Evolutionary conservation across 2,329 filamentous ascomycete species (phyloP), one percentile per base, ranked within the genome.

Genomic region (Aspergillus clavatus): DNA sequence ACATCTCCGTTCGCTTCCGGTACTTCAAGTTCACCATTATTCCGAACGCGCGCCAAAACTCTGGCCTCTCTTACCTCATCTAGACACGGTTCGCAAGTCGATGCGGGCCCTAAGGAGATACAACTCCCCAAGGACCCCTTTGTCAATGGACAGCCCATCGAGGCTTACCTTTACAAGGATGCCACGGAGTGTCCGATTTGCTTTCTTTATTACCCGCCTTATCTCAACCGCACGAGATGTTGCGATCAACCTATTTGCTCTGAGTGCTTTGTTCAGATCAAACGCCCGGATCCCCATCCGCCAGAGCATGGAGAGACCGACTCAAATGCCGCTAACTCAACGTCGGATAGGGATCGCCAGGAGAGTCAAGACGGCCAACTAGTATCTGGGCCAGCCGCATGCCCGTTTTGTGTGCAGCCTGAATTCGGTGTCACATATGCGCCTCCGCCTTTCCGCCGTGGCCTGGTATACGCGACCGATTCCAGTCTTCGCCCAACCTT

Each of bases 261-360:
- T 33, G 93, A 98, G 71, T 98, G 93, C 67, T 98, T 98, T 60
- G 93, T 98, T 3, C 93, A 98, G 67, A 98, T 98, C 65, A 97
- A 96, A 66, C 82, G 93, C 33, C 84, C 89, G 3, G 91, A 98
- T 53, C 90, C 89, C 7, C 88, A 96, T 65, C 82, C 89, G 29
- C 88, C 89, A 1, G 88, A 95, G 63, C 87, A 93, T 60, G 78
- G 78, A 22, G 67, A 72, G 39, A 52, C 63, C 36, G 72, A 77
- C 45, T 62, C 70, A 7, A 69, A 69, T 52, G 58, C 65, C 29
- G 57, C 65, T 5, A 42, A 54, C 12, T 51, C 55, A 19, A 44
- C 56, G 3, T 58, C 62, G 31, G 63, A 68, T 40, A 60, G 58
- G 22, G 61, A 67, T 33, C 56, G 67, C 37, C 53, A 69, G 43